These are phyloP conservation scores for Saccharum officinarum DNA, from an alignment of 176 grass and related monocot species.

Conservation along the genomic window DNA sequence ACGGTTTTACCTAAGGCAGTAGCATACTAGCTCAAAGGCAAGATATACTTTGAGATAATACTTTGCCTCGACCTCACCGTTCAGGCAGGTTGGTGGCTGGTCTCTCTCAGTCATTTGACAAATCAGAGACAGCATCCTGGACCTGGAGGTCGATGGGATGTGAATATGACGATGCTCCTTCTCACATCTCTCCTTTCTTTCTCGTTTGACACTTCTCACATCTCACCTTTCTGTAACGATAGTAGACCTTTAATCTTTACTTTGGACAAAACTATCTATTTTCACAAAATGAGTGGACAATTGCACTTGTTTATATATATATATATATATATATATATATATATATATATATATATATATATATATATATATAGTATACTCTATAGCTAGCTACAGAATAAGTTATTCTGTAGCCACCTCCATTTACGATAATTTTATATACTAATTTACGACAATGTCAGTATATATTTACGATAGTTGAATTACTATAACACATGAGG, in stretches of 20 bases:
- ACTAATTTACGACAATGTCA: too few relatives aligned
- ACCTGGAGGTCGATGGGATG: constrained; percentile 9
- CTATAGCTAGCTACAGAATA: too few relatives aligned
- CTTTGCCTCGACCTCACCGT: not conserved
- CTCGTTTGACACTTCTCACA: constrained; percentile 1
- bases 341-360: too few relatives aligned
- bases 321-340: too few relatives aligned
- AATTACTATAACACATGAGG: too few relatives aligned
- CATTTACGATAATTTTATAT: too few relatives aligned
- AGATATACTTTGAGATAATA: not conserved
- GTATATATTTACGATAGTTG: too few relatives aligned
- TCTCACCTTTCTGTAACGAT: not conserved
- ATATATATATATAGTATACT: too few relatives aligned
- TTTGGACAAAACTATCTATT: not conserved
- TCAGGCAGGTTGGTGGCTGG: constrained; percentile 21
- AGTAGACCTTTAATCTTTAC: constrained; percentile 12
- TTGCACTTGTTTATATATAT: not conserved
- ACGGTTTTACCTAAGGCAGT: not conserved
- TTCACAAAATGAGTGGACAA: not conserved
- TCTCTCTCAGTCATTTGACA: constrained; percentile 28
- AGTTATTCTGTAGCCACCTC: too few relatives aligned
- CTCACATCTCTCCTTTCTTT: not conserved
- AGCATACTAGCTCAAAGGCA: not conserved
- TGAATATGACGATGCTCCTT: not conserved
- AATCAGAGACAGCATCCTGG: constrained; percentile 19